Base-by-base conservation (phyloP, 1,139 yeast genomes). In the Kodamaea fungicola region DNA sequence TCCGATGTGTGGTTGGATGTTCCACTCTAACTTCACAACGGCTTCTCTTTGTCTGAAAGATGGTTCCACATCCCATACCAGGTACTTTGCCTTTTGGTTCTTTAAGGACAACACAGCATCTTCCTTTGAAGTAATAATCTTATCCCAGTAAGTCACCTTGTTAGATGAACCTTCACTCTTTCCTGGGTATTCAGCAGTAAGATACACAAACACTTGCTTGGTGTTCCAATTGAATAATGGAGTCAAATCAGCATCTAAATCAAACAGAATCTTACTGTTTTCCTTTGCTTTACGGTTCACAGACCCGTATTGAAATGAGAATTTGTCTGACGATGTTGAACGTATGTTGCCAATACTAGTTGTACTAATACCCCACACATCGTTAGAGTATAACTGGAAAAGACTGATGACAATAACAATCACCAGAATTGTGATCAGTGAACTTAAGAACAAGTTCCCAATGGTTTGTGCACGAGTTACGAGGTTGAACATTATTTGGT, bases 171-270 rank as follows among this genome's bases (percentile, higher is more conserved):
- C 71, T 2, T 56, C 60, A 29, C 64, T 64, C 47, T 71, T 73
- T 2, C 92, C 92, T 8, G 83, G 80, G 54, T 90, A 89, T 52
- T 88, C 94, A 2, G 95, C 96, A 2, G 95, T 86, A 44, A 92
- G 69, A 53, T 90, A 92, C 4, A 84, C 85, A 57, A 92, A 90
- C 13, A 92, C 79, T 60, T 92, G 98, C 55, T 92, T 92, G 8
- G 98, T 92, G 62, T 92, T 92, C 97, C 97, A 92, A 60, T 86
- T 89, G 74, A 90, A 90, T 40, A 92, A 69, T 1, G 89, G 80
- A 1, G 84, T 59, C 49, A 92, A 64, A 48, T 71, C 76, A 2
- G 74, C 75, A 7, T 78, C 78, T 41, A 92, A 65, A 56, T 88
- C 96, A 54, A 90, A 89, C 12, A 64, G 64, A 31, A 89, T 61